Conservation (phyloP, 116 monocot species). For the Dioscorea cayenensis region DNA sequence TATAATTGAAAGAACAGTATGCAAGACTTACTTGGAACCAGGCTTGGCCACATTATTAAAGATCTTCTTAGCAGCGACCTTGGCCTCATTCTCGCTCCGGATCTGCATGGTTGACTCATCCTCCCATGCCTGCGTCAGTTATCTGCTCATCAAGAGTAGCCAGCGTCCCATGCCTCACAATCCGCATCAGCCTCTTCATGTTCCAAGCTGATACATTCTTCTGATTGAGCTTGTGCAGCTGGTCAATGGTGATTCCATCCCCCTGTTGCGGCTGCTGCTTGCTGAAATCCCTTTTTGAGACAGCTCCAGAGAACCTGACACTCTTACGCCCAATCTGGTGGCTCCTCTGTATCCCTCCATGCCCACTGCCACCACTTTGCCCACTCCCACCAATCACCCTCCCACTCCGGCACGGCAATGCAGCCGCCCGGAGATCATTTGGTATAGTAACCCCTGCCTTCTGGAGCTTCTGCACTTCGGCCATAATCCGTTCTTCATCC, state of each 20-base stretch:
- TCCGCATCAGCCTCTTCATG: conserved; percentile 57
- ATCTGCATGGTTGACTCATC: conserved; percentile 64
- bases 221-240: conserved; percentile 34
- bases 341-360: conserved; percentile 11
- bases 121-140: conserved; percentile 20
- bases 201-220: conserved; percentile 48
- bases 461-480: conserved; percentile 63
- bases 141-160: conserved; percentile 62
- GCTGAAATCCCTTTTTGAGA: conserved; percentile 26
- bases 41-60: conserved; percentile 77
- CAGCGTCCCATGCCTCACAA: conserved; percentile 49
- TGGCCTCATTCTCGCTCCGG: conserved; percentile 71
- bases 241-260: conserved; percentile 36
- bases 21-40: conserved; percentile 55
- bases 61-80: conserved; percentile 76
- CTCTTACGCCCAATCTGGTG: conserved; percentile 20
- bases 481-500: conserved; percentile 52
- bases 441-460: conserved; percentile 61
- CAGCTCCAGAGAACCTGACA: conserved; percentile 17
- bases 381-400: conserved; percentile 8
- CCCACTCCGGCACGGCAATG: conserved; percentile 21
- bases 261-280: conserved; percentile 11
- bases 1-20: neutral
- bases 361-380: neutral
- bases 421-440: conserved; percentile 35